A percentile compares a stretch with the other conserved stretches of the same genome.
Conservation (phyloP, 2,329 filamentous ascomycete species). For the Fusarium newnesense region DNA sequence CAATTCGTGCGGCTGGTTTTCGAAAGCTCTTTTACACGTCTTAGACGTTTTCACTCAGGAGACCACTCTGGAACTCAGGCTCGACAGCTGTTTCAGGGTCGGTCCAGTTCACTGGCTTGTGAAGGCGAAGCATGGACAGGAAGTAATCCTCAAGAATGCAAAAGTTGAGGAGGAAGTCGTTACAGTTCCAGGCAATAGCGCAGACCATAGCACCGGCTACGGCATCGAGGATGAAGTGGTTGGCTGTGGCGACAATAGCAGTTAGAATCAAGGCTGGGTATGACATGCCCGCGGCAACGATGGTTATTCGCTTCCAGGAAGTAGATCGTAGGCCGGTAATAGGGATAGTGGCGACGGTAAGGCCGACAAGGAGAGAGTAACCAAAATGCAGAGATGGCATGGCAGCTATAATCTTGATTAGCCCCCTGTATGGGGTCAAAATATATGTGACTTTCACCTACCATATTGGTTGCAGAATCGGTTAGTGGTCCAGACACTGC, state of each 20-base stretch:
- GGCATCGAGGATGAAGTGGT: slow-evolving; percentile 78
- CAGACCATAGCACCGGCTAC: slow-evolving; percentile 75
- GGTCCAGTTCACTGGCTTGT: slow-evolving; percentile 66
- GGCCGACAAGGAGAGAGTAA: slow-evolving; percentile 77
- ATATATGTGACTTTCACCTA: slow-evolving; percentile 55
- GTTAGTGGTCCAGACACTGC: slow-evolving; percentile 68
- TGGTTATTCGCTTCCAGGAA: slow-evolving; percentile 60
- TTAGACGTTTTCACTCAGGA: slow-evolving; percentile 40
- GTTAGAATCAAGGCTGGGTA: slow-evolving; percentile 74
- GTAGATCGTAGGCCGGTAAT: slow-evolving; percentile 63
- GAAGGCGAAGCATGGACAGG: slow-evolving; percentile 68
- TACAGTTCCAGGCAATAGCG: slow-evolving; percentile 68
- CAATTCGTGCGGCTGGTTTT: slow-evolving; percentile 20
- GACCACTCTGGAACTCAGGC: slow-evolving; percentile 44
- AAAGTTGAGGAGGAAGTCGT: slow-evolving; percentile 68
- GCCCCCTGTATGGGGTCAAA: background rate
- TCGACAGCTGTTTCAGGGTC: slow-evolving; percentile 52
- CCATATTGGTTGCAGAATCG: slow-evolving; percentile 81
- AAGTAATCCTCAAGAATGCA: slow-evolving; percentile 75
- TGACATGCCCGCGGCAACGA: slow-evolving; percentile 62
- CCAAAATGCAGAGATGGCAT: slow-evolving; percentile 83
- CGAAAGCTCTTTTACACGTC: background rate
- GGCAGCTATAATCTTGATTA: slow-evolving; percentile 60
- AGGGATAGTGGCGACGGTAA: slow-evolving; percentile 75
- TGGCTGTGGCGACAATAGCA: slow-evolving; percentile 77